phyloP scores from a whole-genome alignment of 1,284 basidiomycete genomes.

The Puccinia horiana region DNA sequence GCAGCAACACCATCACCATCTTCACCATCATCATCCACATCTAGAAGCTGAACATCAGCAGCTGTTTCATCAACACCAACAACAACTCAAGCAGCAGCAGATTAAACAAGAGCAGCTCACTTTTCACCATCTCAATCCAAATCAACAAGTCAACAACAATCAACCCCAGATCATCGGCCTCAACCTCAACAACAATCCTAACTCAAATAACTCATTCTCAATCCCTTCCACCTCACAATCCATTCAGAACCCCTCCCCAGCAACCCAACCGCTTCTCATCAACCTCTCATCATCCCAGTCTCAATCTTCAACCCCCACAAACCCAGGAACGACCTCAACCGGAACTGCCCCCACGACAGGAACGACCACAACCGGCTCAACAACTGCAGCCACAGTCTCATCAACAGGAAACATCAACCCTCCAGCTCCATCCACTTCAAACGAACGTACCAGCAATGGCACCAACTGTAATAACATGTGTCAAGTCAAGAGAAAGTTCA shows the following conservation, averaged over 20 bases:
- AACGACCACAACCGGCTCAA: neutral
- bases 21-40: neutral
- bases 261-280: neutral
- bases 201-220: slow-evolving; percentile 13
- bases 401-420: neutral
- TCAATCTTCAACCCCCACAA: neutral
- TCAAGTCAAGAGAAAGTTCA: slow-evolving; percentile 27
- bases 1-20: neutral
- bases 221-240: slow-evolving; percentile 4
- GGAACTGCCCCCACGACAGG: neutral
- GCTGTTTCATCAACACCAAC: slow-evolving; percentile 6
- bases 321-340: neutral
- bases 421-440: neutral
- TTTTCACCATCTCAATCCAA: neutral
- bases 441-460: neutral
- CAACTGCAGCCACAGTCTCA: neutral
- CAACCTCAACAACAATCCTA: slow-evolving; percentile 17
- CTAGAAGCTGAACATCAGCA: neutral
- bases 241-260: slow-evolving; percentile 3
- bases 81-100: slow-evolving; percentile 4
- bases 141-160: neutral
- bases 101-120: slow-evolving; percentile 2
- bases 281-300: neutral
- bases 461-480: neutral
- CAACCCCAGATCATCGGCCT: neutral